Evolutionary conservation across 495 filamentous ascomycete genomes (phyloP), one percentile per base, ranked within the genome.

Genomic region (Lasiosphaeriaceae sp.): DNA sequence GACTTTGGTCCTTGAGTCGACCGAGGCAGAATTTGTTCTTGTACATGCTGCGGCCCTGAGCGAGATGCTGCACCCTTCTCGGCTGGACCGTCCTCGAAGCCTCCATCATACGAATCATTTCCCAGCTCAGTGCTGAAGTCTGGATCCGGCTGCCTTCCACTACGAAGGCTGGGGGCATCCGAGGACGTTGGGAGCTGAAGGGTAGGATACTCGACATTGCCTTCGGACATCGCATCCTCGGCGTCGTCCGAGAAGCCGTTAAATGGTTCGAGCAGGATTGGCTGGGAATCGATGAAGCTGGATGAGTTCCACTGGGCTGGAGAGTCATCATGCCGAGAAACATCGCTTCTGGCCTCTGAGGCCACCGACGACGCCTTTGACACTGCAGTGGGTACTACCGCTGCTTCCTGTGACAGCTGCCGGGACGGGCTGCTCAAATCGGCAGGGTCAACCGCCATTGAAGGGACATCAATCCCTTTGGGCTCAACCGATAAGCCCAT

Each of bases 61-160:
- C 26, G 35, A 41, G 26, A 7, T 2, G 26, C 12, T 29, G 23
- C 47, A 7, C 49, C 49, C 2, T 54, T 53, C 16, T 65, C 65
- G 8, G 69, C 66, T 19, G 44, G 60, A 0, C 44, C 46, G 17
- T 58, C 63, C 2, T 59, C 64, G 37, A 64, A 39, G 4, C 29
- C 45, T 7, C 52, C 54, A 31, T 31, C 9, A 11, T 66, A 58
- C 0, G 63, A 65, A 20, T 70, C 69, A 8, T 59, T 51, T 23
- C 56, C 65, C 19, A 61, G 43, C 23, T 70, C 66, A 14, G 65
- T 57, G 52, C 62, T 60, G 46, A 71, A 66, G 22, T 62, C 61
- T 3, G 66, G 67, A 35, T 74, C 71, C 1, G 66, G 66, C 48
- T 78, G 76, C 45, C 73, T 69, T 22, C 70, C 75, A 56, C 74